Base-by-base conservation (phyloP, 108 stramenopile genomes). In the Aureococcus anophagefferens region DNA sequence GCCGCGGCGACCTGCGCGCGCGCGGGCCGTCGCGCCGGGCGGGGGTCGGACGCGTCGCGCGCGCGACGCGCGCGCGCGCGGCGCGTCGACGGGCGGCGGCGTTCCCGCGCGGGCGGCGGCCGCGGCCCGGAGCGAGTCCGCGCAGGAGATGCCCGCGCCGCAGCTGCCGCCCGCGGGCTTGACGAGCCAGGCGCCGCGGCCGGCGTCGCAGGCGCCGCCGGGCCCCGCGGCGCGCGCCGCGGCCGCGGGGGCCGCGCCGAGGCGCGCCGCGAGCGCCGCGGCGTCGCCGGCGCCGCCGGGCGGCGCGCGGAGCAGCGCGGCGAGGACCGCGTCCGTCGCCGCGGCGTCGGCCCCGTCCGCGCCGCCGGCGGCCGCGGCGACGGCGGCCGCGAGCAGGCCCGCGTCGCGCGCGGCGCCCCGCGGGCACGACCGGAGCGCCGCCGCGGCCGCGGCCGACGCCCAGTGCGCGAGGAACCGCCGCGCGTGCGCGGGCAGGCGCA, bases 111-210 rank as follows among this genome's bases (percentile, higher is more conserved):
- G n/a, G n/a, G n/a, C n/a, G n/a, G n/a, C n/a, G n/a, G n/a, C n/a
- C n/a, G n/a, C n/a, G n/a, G n/a, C n/a, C n/a, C n/a, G 72, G 14
- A 85, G 46, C 29, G 79, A 73, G 25, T 68, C 62, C 35, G 82
- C 73, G 37, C 72, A 74, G 66, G 64, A 37, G 44, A 86, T 84
- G 29, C 85, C 85, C 21, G 76, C 33, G 28, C 85, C 85, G 14
- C 85, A 72, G 5, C 66, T 71, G 63, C 77, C 78, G 29, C 75
- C 75, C 25, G 79, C 81, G 16, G 85, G 85, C 72, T 86, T 86
- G 33, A 84, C 77, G 30, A 86, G 78, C 85, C 85, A 86, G 17
- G 3, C 51, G 51, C 51, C 51, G 21, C 21, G 7, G 51, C 21
- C 21, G 51, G 21, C 25, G 51, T 25, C 14, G 51, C 17, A 1